Evolutionary conservation across 2,329 filamentous ascomycete species (phyloP), one percentile per base, ranked within the genome.

Genomic region (Laburnicola sp.): DNA sequence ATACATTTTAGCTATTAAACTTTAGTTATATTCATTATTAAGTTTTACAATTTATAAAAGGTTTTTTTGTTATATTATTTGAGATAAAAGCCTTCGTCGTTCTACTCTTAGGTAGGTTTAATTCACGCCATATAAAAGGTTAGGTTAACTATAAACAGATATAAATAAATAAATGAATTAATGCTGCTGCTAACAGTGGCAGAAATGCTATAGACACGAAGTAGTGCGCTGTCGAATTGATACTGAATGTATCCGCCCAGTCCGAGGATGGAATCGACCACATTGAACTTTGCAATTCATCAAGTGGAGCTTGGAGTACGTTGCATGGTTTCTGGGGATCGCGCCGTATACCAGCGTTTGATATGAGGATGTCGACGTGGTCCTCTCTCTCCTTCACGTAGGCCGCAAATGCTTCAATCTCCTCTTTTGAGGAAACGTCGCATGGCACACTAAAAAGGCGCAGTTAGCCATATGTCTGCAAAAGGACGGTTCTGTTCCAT

Each of bases 151-250:
- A n/a, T n/a, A n/a, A n/a, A n/a, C n/a, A n/a, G n/a, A n/a, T n/a
- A n/a, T n/a, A n/a, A n/a, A n/a, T n/a, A n/a, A n/a, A n/a, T n/a
- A n/a, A n/a, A n/a, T n/a, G n/a, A n/a, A n/a, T 62, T 3, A 72
- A 70, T 0, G 77, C 78, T 6, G 72, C 72, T 0, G 63, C 72
- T 1, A 81, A 65, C 2, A 80, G 60, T 8, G 75, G 74, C 2
- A 80, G 56, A 3, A 80, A 64, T 1, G 78, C 77, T 2, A 80
- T 76, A 0, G 73, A 71, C 7, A 80, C 66, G 56, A 78, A 80
- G 48, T 80, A 80, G 50, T 80, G 78, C 1, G 78, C 77, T 3
- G 77, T 78, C 0, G 75, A 77, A 52, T 81, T 81, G 38, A 80
- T 66, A 10, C 69, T 64, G 49, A 81, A 80, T 0, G 76, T 77